Conservation (phyloP, 306 rosid genomes). For the Urtica urens region DNA sequence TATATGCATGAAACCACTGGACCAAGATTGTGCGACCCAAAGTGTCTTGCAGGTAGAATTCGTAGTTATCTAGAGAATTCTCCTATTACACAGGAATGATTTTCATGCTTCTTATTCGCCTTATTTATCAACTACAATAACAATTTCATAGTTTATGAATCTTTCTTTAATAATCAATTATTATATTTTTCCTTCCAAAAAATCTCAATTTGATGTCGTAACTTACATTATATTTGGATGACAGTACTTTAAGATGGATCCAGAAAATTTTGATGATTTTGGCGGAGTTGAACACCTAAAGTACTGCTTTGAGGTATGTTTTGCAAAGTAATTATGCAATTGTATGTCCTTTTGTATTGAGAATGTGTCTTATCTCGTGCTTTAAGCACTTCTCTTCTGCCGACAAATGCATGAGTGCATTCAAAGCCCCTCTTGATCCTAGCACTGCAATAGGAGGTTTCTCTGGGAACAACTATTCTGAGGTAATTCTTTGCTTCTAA, state of each 20-base stretch:
- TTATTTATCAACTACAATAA: not conserved
- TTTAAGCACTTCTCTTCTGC: slow-evolving; percentile 92
- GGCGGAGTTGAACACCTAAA: slow-evolving; percentile 89
- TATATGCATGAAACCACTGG: slow-evolving; percentile 95
- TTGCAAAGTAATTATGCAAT: not conserved
- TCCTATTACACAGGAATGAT: too few species aligned
- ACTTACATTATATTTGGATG: slow-evolving; percentile 9
- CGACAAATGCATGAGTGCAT: slow-evolving; percentile 83
- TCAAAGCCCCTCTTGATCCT: slow-evolving; percentile 91
- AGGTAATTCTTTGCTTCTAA: slow-evolving; percentile 32
- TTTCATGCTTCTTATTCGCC: not conserved
- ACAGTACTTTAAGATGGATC: slow-evolving; percentile 95
- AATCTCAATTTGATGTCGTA: not conserved
- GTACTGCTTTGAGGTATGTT: slow-evolving; percentile 80
- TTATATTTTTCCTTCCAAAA: not conserved
- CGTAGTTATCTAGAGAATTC: not conserved
- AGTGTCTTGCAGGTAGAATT: slow-evolving; percentile 76
- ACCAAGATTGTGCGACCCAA: slow-evolving; percentile 86
- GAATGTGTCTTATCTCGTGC: not conserved
- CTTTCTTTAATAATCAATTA: not conserved
- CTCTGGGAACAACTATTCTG: slow-evolving; percentile 70
- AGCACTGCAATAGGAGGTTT: slow-evolving; percentile 96
- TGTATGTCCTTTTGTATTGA: not conserved
- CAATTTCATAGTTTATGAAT: not conserved
- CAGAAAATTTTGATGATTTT: slow-evolving; percentile 49